Conservation (phyloP, 2,329 filamentous ascomycete genomes). For the Mycosphaerelloides madeirae region DNA sequence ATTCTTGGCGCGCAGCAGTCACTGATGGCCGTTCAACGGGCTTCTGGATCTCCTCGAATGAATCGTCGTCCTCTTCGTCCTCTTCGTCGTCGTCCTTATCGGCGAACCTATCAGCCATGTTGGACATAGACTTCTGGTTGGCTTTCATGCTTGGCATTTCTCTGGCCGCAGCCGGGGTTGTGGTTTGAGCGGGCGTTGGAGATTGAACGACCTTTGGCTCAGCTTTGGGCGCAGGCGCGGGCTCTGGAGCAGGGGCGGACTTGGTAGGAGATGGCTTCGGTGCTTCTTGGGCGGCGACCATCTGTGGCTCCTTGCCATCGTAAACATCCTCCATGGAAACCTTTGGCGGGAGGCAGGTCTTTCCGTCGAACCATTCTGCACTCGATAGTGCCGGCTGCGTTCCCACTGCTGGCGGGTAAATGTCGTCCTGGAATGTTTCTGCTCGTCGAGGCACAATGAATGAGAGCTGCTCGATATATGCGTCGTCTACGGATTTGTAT, state of each 20-base stretch:
- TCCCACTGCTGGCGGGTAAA: slow-evolving; percentile 83
- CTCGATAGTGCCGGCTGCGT: slow-evolving; percentile 74
- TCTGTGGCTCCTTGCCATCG: slow-evolving; percentile 73
- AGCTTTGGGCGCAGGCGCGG: slow-evolving; percentile 39
- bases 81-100: slow-evolving; percentile 61
- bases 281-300: slow-evolving; percentile 67
- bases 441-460: slow-evolving; percentile 94
- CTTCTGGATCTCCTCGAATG: slow-evolving; percentile 81
- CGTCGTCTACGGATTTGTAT: slow-evolving; percentile 95
- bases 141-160: slow-evolving; percentile 67
- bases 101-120: slow-evolving; percentile 79
- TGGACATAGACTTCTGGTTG: slow-evolving; percentile 80
- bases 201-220: slow-evolving; percentile 43
- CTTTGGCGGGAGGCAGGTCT: slow-evolving; percentile 74
- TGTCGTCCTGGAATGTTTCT: slow-evolving; percentile 94
- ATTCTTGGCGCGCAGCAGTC: slow-evolving; percentile 34
- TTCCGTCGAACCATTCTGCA: slow-evolving; percentile 80
- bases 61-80: slow-evolving; percentile 63
- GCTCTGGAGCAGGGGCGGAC: slow-evolving; percentile 35
- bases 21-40: slow-evolving; percentile 58
- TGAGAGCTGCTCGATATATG: slow-evolving; percentile 91
- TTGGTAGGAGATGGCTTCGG: slow-evolving; percentile 35
- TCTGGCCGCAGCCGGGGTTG: slow-evolving; percentile 38
- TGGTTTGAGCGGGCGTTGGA: slow-evolving; percentile 44
- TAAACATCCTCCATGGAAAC: slow-evolving; percentile 91